Base-by-base conservation (phyloP, 2,329 filamentous ascomycete species). In the Paramyrothecium roridum region DNA sequence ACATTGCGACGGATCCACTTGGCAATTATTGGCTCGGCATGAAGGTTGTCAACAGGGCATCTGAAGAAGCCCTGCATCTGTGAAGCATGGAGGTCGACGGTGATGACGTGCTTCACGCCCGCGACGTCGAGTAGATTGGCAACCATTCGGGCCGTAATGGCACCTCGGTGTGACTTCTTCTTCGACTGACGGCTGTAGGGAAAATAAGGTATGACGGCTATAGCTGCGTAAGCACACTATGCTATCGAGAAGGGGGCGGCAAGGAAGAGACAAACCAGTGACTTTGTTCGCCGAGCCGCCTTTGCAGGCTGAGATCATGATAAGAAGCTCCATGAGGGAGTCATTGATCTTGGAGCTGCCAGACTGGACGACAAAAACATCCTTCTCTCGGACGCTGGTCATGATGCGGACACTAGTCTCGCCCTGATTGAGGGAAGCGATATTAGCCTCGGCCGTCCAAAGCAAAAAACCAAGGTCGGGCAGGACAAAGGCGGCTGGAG, bases 11-110 rank as follows among this genome's bases (percentile, higher is more conserved):
- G 88, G 66, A 99, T 96, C 95, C 95, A 99, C 64, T 91, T 89
- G 53, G 93, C 92, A 66, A 99, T 91, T 60, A 98, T 83, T 17
- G 95, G 93, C 72, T 99, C 95, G 52, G 95, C 95, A 65, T 96
- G 91, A 53, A 99, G 86, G 69, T 99, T 98, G 74, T 99, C 95
- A 57, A 99, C 93, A 0, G 95, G 95, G 64, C 93, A 96, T 68
- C 90, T 90, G 82, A 99, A 99, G 78, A 99, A 99, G 56, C 95
- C 95, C 76, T 99, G 95, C 91, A 98, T 98, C 77, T 98, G 95
- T n/a, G 90, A 92, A 53, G 90, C 90, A 76, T 99, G 95, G 30
- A 99, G 83, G 70, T 99, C 95, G 68, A 99, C 89, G 17, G 95
- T 99, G 66, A 99, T 93, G 71, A 99, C 90, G 78, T 99, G 95